These are phyloP conservation scores for Macrophomina phaseolina DNA, from an alignment of 2,329 filamentous ascomycete species.

Conservation along the genomic window DNA sequence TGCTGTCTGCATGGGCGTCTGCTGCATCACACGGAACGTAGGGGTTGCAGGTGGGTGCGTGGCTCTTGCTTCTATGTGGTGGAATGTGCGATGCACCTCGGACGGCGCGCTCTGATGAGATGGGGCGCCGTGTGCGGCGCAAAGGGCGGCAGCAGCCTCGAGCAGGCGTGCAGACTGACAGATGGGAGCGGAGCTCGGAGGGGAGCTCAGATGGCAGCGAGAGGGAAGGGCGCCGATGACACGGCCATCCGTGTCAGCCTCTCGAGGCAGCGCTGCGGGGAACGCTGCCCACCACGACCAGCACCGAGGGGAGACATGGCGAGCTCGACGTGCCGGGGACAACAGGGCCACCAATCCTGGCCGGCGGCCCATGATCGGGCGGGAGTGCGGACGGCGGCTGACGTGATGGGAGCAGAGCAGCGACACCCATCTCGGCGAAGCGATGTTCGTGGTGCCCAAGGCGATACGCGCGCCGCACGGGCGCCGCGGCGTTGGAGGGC, in stretches of 20 bases:
- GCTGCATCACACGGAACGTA: background rate
- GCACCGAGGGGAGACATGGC: background rate
- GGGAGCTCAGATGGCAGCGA: too few relatives aligned
- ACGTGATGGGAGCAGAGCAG: background rate
- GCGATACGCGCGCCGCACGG: too few relatives aligned
- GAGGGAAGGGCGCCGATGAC: background rate
- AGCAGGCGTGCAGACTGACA: background rate
- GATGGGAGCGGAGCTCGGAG: background rate
- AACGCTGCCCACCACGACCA: background rate
- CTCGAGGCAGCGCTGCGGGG: background rate
- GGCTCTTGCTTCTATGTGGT: conserved; percentile 8
- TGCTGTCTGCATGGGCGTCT: background rate
- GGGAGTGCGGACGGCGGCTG: background rate
- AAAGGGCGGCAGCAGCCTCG: background rate
- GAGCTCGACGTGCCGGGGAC: background rate
- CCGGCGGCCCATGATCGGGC: background rate
- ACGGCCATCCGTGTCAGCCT: background rate
- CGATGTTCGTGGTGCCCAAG: too few relatives aligned
- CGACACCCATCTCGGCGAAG: too few relatives aligned
- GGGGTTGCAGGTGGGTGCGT: background rate
- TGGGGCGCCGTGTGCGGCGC: background rate
- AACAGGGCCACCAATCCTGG: background rate
- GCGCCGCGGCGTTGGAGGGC: background rate
- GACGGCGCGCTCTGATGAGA: background rate
- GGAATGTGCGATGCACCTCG: background rate